Percentiles rank a stretch among this genome's conserved stretches.
Conservation (phyloP, 169 alveolate genomes). For the Plasmodium gonderi region DNA sequence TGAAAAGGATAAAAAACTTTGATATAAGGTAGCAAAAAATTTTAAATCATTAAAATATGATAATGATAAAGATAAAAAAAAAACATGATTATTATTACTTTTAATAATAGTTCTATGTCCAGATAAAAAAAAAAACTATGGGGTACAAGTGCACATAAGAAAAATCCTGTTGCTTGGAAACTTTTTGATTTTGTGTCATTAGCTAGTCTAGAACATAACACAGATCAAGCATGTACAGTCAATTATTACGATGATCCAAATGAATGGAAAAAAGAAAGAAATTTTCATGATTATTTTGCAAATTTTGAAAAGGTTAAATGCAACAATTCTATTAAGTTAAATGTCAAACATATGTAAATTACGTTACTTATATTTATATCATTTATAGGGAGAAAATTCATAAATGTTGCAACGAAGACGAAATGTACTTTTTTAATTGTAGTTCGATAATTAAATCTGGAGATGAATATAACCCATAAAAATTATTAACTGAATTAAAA, state of each 20-base stretch:
- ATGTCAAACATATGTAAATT: no score
- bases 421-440: neutral
- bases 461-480: neutral
- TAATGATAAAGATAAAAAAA: neutral
- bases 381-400: no score
- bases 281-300: no score
- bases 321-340: no score
- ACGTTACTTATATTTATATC: no score
- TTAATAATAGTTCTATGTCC: neutral
- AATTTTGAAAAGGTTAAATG: no score
- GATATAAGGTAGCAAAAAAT: neutral
- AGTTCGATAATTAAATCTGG: neutral
- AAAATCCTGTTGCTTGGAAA: neutral
- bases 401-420: neutral
- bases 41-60: no score
- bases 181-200: neutral
- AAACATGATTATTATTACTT: neutral
- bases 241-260: neutral
- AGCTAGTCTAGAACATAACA: neutral
- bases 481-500: no score
- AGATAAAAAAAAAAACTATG: neutral
- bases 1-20: neutral
- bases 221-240: neutral
- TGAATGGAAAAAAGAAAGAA: neutral
- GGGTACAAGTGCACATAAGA: neutral